A percentile compares a stretch with the other conserved stretches of the same genome.
phyloP scores from a whole-genome alignment of 345 rosid genomes.

The Lepidium sativum region DNA sequence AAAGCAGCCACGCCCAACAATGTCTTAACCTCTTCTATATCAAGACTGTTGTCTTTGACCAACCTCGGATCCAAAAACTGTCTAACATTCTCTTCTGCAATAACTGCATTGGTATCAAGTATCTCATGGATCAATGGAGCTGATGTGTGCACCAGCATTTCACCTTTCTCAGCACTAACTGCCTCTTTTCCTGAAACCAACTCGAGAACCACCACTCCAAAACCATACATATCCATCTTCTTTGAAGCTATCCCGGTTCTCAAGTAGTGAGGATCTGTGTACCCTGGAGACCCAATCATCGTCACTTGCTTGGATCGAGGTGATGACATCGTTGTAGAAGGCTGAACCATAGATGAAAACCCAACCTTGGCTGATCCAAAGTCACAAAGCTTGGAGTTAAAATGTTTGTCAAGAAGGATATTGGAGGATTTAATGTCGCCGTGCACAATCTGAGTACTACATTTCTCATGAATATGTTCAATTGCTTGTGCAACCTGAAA shows the following conservation, averaged over 20 bases:
- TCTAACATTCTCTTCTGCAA: constrained; percentile 17
- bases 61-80: constrained; percentile 56
- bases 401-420: constrained; percentile 53
- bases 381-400: constrained; percentile 79
- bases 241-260: constrained; percentile 72
- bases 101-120: neutral
- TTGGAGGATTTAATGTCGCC: constrained; percentile 84
- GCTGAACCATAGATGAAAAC: constrained; percentile 54
- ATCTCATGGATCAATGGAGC: constrained; percentile 29
- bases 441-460: constrained; percentile 65
- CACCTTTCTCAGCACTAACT: constrained; percentile 51
- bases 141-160: constrained; percentile 37
- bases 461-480: constrained; percentile 67
- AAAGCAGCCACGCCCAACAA: constrained; percentile 41
- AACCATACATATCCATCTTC: constrained; percentile 79
- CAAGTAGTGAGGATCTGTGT: constrained; percentile 81
- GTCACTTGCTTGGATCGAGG: constrained; percentile 37
- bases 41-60: constrained; percentile 33
- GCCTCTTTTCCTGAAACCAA: constrained; percentile 71
- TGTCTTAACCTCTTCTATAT: constrained; percentile 46
- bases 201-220: constrained; percentile 70
- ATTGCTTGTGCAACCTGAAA: constrained; percentile 67
- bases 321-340: constrained; percentile 20
- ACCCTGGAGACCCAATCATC: constrained; percentile 86
- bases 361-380: constrained; percentile 85